Evolutionary conservation across 2,329 filamentous ascomycete genomes (phyloP).

Genomic region (Nemania abortiva): DNA sequence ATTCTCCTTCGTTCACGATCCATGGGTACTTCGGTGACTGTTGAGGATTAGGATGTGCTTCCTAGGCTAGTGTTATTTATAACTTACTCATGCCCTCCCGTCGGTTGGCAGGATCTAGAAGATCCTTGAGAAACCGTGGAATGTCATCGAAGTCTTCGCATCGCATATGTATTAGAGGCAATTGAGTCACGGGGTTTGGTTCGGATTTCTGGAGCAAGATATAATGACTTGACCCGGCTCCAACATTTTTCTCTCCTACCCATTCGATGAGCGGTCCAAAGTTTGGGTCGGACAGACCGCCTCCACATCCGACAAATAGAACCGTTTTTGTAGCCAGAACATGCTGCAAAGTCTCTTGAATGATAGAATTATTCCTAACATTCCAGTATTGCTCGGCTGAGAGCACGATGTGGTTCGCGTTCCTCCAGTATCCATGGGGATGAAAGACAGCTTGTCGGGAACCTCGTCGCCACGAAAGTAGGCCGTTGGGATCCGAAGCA

Average conservation of each 20-base stretch:
- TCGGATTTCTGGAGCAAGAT: constrained; percentile 23
- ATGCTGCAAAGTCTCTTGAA: constrained; percentile 35
- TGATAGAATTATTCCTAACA: not conserved
- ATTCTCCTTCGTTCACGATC: constrained; percentile 27
- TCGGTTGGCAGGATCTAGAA: constrained; percentile 15
- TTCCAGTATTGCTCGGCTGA: constrained; percentile 35
- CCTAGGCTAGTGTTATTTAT: not conserved
- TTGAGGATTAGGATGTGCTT: not conserved
- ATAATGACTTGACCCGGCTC: constrained; percentile 25
- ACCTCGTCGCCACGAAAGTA: constrained; percentile 35
- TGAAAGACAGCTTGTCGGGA: constrained; percentile 35
- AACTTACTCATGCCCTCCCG: constrained; percentile 33
- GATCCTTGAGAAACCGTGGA: constrained; percentile 22
- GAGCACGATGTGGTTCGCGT: constrained; percentile 32
- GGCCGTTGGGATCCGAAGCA: constrained; percentile 19
- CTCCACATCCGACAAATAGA: constrained; percentile 39
- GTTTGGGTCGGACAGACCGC: constrained; percentile 35
- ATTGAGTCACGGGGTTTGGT: constrained; percentile 27
- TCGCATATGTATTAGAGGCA: constrained; percentile 31
- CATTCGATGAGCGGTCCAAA: constrained; percentile 37
- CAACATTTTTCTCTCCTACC: constrained; percentile 30
- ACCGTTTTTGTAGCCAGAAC: constrained; percentile 33
- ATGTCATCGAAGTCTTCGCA: constrained; percentile 24
- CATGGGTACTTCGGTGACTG: constrained; percentile 19
- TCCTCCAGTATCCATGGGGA: constrained; percentile 38